phyloP scores from a whole-genome alignment of 148 eudicot genomes.

The Bassia scoparia region DNA sequence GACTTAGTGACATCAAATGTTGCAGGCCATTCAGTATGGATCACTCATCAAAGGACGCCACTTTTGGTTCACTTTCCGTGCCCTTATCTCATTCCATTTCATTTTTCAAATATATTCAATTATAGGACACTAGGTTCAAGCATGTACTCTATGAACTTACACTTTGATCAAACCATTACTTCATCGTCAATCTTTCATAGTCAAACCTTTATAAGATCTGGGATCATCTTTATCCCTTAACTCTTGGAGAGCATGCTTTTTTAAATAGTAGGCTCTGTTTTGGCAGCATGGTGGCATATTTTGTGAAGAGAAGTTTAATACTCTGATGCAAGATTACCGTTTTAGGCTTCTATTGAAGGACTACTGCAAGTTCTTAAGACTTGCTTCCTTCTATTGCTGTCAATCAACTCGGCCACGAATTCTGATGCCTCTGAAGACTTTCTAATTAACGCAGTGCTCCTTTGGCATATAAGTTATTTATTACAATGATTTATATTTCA shows the following conservation, averaged over 20 bases:
- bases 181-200: no score
- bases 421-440: background rate
- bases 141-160: no score
- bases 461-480: slow-evolving; percentile 13
- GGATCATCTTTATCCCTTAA: background rate
- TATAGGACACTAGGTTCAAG: no score
- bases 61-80: no score
- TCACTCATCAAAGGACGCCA: no score
- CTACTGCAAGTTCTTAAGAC: background rate
- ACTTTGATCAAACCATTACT: no score
- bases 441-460: slow-evolving; percentile 16
- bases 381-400: background rate
- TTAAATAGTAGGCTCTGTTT: background rate
- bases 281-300: background rate
- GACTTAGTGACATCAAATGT: no score
- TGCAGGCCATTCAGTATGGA: no score
- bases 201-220: no score
- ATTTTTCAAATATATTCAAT: no score
- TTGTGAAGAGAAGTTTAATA: background rate
- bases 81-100: no score
- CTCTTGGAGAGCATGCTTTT: background rate
- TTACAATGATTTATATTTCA: background rate
- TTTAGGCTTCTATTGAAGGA: background rate
- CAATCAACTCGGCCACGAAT: background rate
- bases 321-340: background rate